A percentile compares a stretch with the other conserved stretches of the same genome.
phyloP scores from a whole-genome alignment of 225 moss, liverwort and hornwort genomes.

The Pleurozium schreberi region DNA sequence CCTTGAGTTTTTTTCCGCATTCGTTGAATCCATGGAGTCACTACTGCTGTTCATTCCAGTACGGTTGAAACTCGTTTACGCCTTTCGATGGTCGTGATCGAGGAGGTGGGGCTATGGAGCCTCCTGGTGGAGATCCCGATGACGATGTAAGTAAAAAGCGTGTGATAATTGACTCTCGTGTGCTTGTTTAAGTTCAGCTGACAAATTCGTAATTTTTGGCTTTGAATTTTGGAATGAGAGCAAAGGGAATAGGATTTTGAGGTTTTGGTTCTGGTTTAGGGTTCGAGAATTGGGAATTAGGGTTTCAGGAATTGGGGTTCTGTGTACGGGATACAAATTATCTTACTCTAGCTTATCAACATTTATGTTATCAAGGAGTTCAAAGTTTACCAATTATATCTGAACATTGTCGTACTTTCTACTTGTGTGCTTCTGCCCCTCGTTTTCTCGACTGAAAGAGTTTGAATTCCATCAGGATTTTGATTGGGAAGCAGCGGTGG shows the following conservation, averaged over 20 bases:
- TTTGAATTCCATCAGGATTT: slow-evolving; percentile 43
- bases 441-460: neutral
- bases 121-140: slow-evolving; percentile 14
- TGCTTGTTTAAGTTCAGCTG: neutral
- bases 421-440: neutral
- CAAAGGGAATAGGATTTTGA: neutral
- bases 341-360: neutral
- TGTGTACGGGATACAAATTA: neutral
- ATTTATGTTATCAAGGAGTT: neutral
- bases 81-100: slow-evolving; percentile 4
- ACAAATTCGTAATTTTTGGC: neutral
- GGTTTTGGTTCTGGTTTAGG: neutral
- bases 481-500: slow-evolving; percentile 94
- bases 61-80: neutral
- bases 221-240: neutral
- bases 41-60: neutral
- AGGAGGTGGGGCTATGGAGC: slow-evolving; percentile 2
- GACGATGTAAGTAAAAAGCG: slow-evolving; percentile 2
- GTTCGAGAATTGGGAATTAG: neutral
- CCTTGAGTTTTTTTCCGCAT: neutral
- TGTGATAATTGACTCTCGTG: neutral
- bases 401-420: too few relatives aligned
- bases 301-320: neutral
- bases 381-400: neutral
- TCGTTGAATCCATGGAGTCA: neutral